These are phyloP conservation scores for Umbelopsis sp. DNA, from an alignment of 371 early-diverging fungal species.

Conservation along the genomic window DNA sequence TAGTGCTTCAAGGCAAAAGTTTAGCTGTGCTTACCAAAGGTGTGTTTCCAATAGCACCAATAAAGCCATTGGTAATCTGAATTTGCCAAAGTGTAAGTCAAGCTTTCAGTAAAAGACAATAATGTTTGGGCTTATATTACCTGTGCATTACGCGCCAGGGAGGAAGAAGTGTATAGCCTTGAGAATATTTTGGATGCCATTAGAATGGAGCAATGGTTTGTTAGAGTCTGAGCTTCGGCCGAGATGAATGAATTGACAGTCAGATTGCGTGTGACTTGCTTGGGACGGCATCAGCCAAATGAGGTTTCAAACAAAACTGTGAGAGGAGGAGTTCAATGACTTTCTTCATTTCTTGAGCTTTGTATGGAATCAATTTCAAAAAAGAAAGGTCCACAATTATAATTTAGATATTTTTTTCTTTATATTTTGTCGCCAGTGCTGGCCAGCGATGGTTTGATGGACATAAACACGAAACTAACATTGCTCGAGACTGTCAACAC, in stretches of 20 bases:
- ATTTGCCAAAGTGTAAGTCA: too few relatives aligned
- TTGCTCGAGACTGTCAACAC: background rate
- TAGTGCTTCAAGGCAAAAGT: background rate
- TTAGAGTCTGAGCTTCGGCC: background rate
- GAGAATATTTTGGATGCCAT: constrained; percentile 5
- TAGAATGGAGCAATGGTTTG: background rate
- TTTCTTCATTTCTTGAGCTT: too few relatives aligned
- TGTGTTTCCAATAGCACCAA: constrained; percentile 94
- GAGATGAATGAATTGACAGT: too few relatives aligned
- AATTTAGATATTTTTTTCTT: too few relatives aligned
- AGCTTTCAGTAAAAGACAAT: too few relatives aligned
- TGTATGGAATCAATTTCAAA: background rate
- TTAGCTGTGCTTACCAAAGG: constrained; percentile 71
- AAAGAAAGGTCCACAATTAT: background rate
- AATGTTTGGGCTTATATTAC: background rate
- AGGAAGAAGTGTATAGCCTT: background rate
- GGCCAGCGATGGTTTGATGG: too few relatives aligned
- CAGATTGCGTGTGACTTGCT: too few relatives aligned
- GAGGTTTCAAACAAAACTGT: too few relatives aligned
- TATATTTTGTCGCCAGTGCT: too few relatives aligned
- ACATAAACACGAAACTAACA: too few relatives aligned
- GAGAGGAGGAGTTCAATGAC: too few relatives aligned
- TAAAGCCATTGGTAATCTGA: constrained; percentile 74
- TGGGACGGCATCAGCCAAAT: too few relatives aligned
- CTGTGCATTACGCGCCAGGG: constrained; percentile 3